Conservation (phyloP, 305 asterid genomes). For the Fraxinus baroniana region DNA sequence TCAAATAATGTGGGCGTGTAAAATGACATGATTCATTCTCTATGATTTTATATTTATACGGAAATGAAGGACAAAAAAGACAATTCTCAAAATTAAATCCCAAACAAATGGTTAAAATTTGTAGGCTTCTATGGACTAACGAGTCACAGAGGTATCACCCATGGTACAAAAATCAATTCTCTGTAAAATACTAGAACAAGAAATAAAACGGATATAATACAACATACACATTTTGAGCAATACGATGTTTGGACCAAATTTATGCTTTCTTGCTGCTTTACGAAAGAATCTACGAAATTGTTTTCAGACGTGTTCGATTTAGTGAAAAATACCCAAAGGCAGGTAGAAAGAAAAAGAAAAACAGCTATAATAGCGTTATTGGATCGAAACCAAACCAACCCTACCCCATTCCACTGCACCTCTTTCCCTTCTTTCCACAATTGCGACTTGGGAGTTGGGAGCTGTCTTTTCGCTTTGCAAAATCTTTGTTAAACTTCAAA, state of each 20-base stretch:
- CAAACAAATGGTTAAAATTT: neutral
- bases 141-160: neutral
- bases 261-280: neutral
- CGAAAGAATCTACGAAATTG: neutral
- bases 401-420: neutral
- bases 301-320: neutral
- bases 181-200: neutral
- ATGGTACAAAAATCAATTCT: neutral
- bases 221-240: neutral
- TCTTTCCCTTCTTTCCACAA: neutral
- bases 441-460: neutral
- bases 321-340: neutral
- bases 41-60: too few relatives aligned
- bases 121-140: neutral
- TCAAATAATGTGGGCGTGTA: too few relatives aligned
- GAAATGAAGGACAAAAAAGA: too few relatives aligned
- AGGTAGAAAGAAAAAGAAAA: too few relatives aligned
- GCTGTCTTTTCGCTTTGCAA: neutral
- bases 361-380: neutral
- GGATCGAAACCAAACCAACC: neutral
- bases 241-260: neutral
- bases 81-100: neutral
- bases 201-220: neutral
- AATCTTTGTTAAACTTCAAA: neutral
- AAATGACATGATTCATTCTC: too few relatives aligned